Conservation (phyloP, 371 early-diverging fungal genomes). For the Rhizopus arrhizus region DNA sequence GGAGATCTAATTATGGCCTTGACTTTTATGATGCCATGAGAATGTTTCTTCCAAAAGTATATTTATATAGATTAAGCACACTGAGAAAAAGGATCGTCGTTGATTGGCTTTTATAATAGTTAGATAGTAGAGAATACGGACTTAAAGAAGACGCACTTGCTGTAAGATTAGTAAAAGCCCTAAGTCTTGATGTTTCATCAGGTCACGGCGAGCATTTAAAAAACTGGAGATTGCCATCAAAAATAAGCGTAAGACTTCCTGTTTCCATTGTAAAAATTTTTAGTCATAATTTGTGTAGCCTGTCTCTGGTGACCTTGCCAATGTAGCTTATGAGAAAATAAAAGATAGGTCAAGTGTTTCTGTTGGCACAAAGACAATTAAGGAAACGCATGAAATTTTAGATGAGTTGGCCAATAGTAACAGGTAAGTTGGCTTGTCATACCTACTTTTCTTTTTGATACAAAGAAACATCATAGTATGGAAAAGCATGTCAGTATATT, state of each 20-base stretch:
- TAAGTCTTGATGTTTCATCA: conserved; percentile 57
- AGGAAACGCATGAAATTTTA: conserved; percentile 49
- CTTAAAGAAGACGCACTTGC: conserved; percentile 73
- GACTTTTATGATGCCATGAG: conserved; percentile 63
- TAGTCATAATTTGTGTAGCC: background rate
- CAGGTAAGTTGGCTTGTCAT: conserved; percentile 18
- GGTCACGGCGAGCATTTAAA: conserved; percentile 57
- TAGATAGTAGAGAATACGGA: conserved; percentile 68
- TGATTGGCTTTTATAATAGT: conserved; percentile 32
- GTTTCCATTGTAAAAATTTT: conserved; percentile 8
- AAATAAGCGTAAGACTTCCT: background rate
- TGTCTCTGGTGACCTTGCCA: conserved; percentile 54
- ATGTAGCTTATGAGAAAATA: conserved; percentile 53
- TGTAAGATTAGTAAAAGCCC: conserved; percentile 59
- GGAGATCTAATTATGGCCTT: conserved; percentile 49
- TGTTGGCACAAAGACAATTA: conserved; percentile 43
- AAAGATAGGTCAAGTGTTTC: conserved; percentile 45
- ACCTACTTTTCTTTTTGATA: background rate
- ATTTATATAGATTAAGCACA: background rate
- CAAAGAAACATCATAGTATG: conserved; percentile 10
- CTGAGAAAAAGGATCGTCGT: conserved; percentile 1
- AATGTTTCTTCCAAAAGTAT: conserved; percentile 72
- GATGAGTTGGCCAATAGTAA: conserved; percentile 39
- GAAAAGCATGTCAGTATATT: conserved; percentile 48
- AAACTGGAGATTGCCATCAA: conserved; percentile 52